phyloP scores from a whole-genome alignment of 441 rosid species.

The Rhodomyrtus psidioides region DNA sequence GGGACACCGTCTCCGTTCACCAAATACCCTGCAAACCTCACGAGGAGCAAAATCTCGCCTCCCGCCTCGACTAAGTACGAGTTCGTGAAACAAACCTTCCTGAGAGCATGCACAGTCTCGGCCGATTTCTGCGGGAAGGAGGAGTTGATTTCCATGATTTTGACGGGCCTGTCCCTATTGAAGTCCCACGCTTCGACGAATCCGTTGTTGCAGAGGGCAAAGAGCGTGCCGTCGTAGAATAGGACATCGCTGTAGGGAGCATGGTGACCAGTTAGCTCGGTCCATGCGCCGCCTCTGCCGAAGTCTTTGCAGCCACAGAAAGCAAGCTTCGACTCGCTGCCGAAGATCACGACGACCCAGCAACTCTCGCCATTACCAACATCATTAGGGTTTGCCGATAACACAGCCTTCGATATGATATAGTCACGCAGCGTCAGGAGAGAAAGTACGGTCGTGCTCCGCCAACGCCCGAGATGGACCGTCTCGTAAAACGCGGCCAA shows the following conservation, averaged over 20 bases:
- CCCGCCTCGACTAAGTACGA: slow-evolving; percentile 8
- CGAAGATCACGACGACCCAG: background rate
- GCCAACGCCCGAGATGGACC: background rate
- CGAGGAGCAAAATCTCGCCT: slow-evolving; percentile 6
- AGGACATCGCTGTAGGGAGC: slow-evolving; percentile 1
- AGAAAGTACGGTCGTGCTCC: background rate
- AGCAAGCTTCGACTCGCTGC: background rate
- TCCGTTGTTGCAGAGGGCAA: background rate
- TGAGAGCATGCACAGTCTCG: background rate
- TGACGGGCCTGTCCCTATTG: background rate
- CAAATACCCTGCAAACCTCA: slow-evolving; percentile 8
- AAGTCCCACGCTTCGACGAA: slow-evolving; percentile 13
- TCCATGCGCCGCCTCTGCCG: slow-evolving; percentile 1
- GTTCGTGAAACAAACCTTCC: background rate
- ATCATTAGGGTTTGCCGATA: background rate
- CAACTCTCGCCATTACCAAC: background rate
- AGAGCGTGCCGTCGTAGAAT: background rate
- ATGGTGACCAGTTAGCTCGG: background rate
- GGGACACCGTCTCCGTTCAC: slow-evolving; percentile 1
- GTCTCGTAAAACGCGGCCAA: background rate
- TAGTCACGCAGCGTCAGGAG: background rate
- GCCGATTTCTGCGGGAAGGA: background rate
- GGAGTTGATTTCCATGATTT: background rate
- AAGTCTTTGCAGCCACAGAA: background rate
- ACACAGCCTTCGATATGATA: background rate